Evolutionary conservation across 805 yeast genomes (phyloP), one percentile per base, ranked within the genome.

Genomic region (Sugiyamaella chiloensis): DNA sequence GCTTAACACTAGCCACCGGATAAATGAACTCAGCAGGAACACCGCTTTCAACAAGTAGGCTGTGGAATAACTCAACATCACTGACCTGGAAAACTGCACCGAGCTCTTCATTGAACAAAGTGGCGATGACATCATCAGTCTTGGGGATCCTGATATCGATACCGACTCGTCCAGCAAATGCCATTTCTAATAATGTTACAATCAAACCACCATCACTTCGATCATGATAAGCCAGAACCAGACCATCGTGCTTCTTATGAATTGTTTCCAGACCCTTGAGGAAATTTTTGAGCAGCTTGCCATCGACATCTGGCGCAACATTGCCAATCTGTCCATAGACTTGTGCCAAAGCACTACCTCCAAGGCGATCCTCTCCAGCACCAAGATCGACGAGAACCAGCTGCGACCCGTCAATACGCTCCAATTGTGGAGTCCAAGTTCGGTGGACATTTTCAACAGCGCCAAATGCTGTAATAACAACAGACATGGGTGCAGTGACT

Each of bases 161-260:
- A 54, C 99, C 99, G 45, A 81, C 78, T 71, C 97, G 82, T 26
- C 91, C 90, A 39, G 98, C 96, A 70, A 93, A 93, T 0, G 96
- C 96, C 98, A 93, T 93, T 72, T 93, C 99, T 37, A 85, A 70
- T 40, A 87, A 72, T 7, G 98, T 83, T 37, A 85, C 82, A 50
- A 90, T 71, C 62, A 91, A 73, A 63, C 99, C 99, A 76, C 99
- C 99, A 67, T 93, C 99, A 19, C 96, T 87, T 61, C 91, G 76
- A 67, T 93, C 99, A 64, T 93, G 99, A 71, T 93, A 93, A 3
- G 97, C 86, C 62, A 83, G 74, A 11, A 93, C 90, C 36, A 76
- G 51, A 34, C 60, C 63, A 43, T 78, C 74, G 36, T 76, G 70
- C 29, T 64, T 55, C 59, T 78, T 74, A 64, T 93, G 99, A 60